These are phyloP conservation scores for Calonectria crousiana DNA, from an alignment of 2,329 filamentous ascomycete genomes.

Conservation along the genomic window DNA sequence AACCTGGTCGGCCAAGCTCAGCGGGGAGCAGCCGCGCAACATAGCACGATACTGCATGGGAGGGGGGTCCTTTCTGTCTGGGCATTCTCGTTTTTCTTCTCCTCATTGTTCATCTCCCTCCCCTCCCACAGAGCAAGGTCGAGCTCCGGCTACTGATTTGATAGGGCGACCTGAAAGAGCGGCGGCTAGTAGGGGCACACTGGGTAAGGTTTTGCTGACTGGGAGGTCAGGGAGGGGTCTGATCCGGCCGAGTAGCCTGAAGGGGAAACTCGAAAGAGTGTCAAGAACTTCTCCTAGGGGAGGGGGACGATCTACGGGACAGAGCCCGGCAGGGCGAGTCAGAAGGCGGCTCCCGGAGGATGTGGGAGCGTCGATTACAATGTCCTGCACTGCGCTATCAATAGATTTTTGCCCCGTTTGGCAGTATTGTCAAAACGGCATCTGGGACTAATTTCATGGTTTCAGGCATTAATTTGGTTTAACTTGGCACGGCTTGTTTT, in stretches of 20 bases:
- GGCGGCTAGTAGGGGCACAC: not conserved
- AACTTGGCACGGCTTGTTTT: not conserved
- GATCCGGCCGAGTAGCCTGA: not conserved
- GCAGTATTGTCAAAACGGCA: not conserved
- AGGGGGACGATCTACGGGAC: not conserved
- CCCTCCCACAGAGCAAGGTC: not conserved
- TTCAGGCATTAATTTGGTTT: not conserved
- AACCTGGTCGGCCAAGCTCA: not conserved
- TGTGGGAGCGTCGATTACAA: not conserved
- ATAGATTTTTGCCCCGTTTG: not conserved
- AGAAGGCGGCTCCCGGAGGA: not conserved
- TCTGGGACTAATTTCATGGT: not conserved
- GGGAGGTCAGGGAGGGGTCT: not conserved
- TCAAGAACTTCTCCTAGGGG: not conserved
- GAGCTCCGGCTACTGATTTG: not conserved
- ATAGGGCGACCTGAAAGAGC: not conserved
- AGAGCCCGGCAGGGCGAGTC: not conserved
- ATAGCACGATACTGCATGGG: not conserved
- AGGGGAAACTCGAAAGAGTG: not conserved
- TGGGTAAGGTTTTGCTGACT: not conserved
- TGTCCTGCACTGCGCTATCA: not conserved
- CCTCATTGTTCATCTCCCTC: not conserved
- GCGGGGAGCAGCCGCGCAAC: not conserved
- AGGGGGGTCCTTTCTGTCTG: not conserved
- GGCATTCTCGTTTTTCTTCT: not conserved